phyloP scores from a whole-genome alignment of 805 yeast genomes.

The Lipomyces sp. region DNA sequence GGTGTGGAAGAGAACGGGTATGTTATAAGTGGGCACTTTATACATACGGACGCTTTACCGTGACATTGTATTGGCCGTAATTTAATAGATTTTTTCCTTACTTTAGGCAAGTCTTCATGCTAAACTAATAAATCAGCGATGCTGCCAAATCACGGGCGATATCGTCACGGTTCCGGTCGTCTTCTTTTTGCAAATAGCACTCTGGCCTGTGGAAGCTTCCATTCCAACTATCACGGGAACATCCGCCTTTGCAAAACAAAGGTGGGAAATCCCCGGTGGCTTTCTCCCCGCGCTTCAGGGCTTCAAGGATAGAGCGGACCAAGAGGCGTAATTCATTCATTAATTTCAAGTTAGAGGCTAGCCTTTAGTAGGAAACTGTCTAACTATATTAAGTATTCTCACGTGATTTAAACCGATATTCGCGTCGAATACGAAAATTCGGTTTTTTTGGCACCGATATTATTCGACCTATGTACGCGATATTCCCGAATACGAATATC shows the following conservation, averaged over 20 bases:
- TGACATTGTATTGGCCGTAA: not conserved
- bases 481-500: too few species aligned
- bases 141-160: slow-evolving; percentile 41
- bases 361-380: too few species aligned
- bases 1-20: not conserved
- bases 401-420: too few species aligned
- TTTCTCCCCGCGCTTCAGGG: too few species aligned
- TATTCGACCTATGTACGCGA: too few species aligned
- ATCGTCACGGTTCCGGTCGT: slow-evolving; percentile 42
- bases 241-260: slow-evolving; percentile 45
- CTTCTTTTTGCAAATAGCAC: slow-evolving; percentile 45
- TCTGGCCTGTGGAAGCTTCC: slow-evolving; percentile 49
- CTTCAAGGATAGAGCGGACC: too few species aligned
- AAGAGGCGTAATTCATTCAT: too few species aligned
- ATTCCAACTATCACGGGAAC: slow-evolving; percentile 47
- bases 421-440: too few species aligned
- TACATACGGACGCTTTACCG: not conserved
- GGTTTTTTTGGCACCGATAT: too few species aligned
- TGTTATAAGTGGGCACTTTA: not conserved
- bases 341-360: too few species aligned
- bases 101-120: not conserved
- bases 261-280: slow-evolving; percentile 46
- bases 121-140: slow-evolving; percentile 39
- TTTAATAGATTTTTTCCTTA: not conserved
- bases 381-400: too few species aligned